These are phyloP conservation scores for Magnusiomyces tetraspermus DNA, from an alignment of 1,139 yeast species.

Conservation along the genomic window DNA sequence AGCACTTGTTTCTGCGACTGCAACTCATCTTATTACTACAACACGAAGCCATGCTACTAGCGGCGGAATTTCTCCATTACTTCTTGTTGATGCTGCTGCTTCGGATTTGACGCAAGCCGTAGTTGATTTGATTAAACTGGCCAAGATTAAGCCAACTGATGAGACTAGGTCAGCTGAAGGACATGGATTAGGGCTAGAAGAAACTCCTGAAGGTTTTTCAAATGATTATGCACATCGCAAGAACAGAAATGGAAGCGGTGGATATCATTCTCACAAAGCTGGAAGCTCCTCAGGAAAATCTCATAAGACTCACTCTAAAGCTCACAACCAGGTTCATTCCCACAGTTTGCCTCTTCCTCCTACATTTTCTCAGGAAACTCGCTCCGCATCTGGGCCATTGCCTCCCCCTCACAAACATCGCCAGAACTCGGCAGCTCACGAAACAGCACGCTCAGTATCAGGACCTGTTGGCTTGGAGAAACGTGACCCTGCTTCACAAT, in stretches of 20 bases:
- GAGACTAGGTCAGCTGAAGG: neutral
- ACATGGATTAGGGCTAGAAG: neutral
- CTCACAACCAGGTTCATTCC: neutral
- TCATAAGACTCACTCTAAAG: neutral
- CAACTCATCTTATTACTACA: constrained; percentile 68
- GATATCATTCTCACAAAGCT: neutral
- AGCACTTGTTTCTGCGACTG: constrained; percentile 51
- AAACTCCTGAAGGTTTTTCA: neutral
- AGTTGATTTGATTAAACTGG: constrained; percentile 55
- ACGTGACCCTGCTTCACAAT: neutral
- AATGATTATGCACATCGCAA: neutral
- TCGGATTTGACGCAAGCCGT: constrained; percentile 67
- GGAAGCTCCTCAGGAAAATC: no score
- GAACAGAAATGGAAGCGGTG: neutral
- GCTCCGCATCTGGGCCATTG: neutral
- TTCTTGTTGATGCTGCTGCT: constrained; percentile 68
- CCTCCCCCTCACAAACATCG: neutral
- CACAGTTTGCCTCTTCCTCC: neutral
- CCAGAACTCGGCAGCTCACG: neutral
- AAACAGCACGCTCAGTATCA: neutral
- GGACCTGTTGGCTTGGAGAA: neutral
- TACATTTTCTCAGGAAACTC: neutral
- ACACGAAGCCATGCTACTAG: constrained; percentile 68
- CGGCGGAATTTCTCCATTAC: constrained; percentile 54
- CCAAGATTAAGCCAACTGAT: constrained; percentile 36